Base-by-base conservation (phyloP, 1,284 basidiomycete genomes). In the Sporisorium sorghi region DNA sequence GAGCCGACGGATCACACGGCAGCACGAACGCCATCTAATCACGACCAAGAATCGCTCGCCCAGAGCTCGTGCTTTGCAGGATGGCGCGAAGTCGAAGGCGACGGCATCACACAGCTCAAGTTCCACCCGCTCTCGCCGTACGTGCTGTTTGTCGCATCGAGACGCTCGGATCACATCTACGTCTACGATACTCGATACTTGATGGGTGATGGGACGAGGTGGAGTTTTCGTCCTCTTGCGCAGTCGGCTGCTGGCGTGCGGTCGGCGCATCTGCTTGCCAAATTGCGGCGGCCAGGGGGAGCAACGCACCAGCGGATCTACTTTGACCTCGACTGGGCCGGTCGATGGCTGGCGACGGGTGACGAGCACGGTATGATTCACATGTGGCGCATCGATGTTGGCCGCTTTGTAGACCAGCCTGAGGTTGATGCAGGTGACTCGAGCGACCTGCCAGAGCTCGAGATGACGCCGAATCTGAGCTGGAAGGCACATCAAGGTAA, bases 271-370 rank as follows among this genome's bases (percentile, higher is more conserved):
- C 35, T 78, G 37, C 37, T 77, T 8, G 77, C 77, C 10, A 61
- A 55, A 17, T 28, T 79, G 32, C 23, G 24, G 14, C 39, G 78
- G 30, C 30, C 46, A 11, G 51, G 50, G 11, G 49, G 49, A 21
- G 26, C 43, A 12, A 72, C 53, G 14, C 71, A 76, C 23, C 79
- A 81, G 39, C 48, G 79, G 17, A 52, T 81, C 44, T 59, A 62
- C 37, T 81, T 81, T 54, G 68, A 79, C 51, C 40, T 81, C 1
- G 78, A 81, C 43, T 77, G 69, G 64, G 69, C 73, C 8, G 77
- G 79, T 5, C 39, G 76, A 10, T 63, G 72, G 71, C 66, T 81
- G 9, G 66, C 62, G 9, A 51, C 78, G 0, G 79, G 79, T 11
- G 71, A 76, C 42, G 48, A 65, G 14, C 2, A 60, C 0, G 79